Evolutionary conservation across 2,329 filamentous ascomycete species (phyloP), one percentile per base, ranked within the genome.

Genomic region (Microcyclosporella mali): DNA sequence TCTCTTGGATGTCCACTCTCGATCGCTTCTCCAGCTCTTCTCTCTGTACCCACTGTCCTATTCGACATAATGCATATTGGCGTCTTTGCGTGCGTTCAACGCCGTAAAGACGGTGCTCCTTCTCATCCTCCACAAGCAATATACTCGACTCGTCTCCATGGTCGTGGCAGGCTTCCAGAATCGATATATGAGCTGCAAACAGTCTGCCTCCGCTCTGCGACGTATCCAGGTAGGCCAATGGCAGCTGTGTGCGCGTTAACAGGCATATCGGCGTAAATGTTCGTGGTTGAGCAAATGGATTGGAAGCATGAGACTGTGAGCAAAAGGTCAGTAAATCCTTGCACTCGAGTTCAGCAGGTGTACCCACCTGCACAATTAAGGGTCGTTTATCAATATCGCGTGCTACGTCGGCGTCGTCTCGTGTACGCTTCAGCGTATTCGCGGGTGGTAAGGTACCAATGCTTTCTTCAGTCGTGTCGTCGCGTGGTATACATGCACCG

Each of bases 41-140:
- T 39, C 83, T 59, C 47, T 81, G 75, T 16, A 85, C 72, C 82
- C 83, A 86, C 15, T 69, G 63, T 2, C 78, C 82, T 33, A 92
- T 67, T 55, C 77, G 81, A 62, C 82, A 88, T 18, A 87, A 60
- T 9, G 78, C 76, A 60, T 85, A 89, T 3, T 83, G 68, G 1
- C 74, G 74, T 35, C 67, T 63, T 12, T 71, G 68, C 28, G 85
- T 78, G 17, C 78, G 73, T 66, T 89, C 85, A n/a, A 86, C 66
- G 10, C 74, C 81, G 58, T 79, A 84, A 0, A 77, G 50, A 28
- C 68, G 69, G 43, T 70, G 69, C 47, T 71, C 73, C 18, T 71
- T 67, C 33, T 82, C 77, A 33, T 76, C 70, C 45, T 77, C 71
- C 19, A 79, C 81, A 45, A 87, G 69, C 8, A 87, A 70, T 12